Base-by-base conservation (phyloP, 768 basidiomycete species). In the Boletales sp. region DNA sequence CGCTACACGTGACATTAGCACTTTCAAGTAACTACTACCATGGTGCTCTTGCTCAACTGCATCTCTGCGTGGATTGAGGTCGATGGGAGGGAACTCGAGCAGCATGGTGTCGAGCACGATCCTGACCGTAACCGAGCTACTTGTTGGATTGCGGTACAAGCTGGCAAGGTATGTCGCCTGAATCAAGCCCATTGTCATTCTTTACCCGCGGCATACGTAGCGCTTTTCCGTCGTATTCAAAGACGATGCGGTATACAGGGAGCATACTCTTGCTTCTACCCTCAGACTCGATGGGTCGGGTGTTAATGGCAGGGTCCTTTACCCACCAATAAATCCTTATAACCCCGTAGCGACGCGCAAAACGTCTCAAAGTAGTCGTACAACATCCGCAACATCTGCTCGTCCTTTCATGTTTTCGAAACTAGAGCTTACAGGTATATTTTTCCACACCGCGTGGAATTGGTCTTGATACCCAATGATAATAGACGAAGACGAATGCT, bases 91-190 rank as follows among this genome's bases (percentile, higher is more conserved):
- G 51, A 56, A 53, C 52, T 67, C 44, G 60, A 68, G 8, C 53
- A 60, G 39, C 61, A 67, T 24, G 51, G 56, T 2, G 42, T 69
- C 19, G 58, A 67, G 31, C 54, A 57, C 17, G 39, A 50, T 45
- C 38, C 12, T 3, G 50, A 38, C 10, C 48, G 40, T 12, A 57
- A 50, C 29, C 49, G 17, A 35, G 65, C 67, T 3, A 56, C 63
- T 42, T 69, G 65, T 39, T 67, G 65, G 67, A 63, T 61, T 17
- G 43, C 65, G 2, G 49, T 63, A 32, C 66, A 69, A 21, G 45
- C 40, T 3, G 46, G 40, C 58, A 63, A 69, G 63, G 67, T 58
- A 47, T n/a, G 41, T 21, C 31, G 27, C 27, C 31, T 14, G 13
- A 48, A 21, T 17, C 8, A 43, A 2, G 17, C 30, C 31, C 7